A percentile compares a stretch with the other conserved stretches of the same genome.
Conservation (phyloP, 345 rosid species). For the Lumnitzera racemosa region DNA sequence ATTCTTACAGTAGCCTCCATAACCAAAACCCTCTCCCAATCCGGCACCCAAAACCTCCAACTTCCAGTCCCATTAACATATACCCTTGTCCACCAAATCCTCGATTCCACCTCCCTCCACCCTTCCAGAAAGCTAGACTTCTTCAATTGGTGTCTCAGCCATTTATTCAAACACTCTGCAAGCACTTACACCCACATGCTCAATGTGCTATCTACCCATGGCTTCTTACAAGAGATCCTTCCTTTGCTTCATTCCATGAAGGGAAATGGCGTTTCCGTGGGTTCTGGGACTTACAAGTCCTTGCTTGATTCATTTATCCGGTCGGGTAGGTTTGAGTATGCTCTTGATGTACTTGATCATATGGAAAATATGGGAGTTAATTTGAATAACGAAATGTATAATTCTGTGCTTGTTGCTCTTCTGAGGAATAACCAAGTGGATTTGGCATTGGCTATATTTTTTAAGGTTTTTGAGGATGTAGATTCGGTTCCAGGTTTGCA, state of each 20-base stretch:
- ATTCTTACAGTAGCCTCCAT: slow-evolving; percentile 56
- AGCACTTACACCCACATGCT: slow-evolving; percentile 62
- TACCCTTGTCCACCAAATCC: slow-evolving; percentile 56
- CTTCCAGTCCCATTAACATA: slow-evolving; percentile 54
- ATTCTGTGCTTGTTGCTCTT: slow-evolving; percentile 58
- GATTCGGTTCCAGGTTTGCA: slow-evolving; percentile 38
- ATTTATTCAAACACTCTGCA: slow-evolving; percentile 49
- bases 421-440: slow-evolving; percentile 48
- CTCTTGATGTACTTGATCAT: slow-evolving; percentile 60
- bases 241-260: slow-evolving; percentile 51
- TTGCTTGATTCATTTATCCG: slow-evolving; percentile 50
- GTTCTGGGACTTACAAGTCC: slow-evolving; percentile 46
- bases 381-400: slow-evolving; percentile 42
- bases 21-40: slow-evolving; percentile 48
- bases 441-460: slow-evolving; percentile 58
- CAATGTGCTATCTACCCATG: slow-evolving; percentile 46
- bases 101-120: slow-evolving; percentile 44
- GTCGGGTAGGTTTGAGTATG: slow-evolving; percentile 53
- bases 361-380: slow-evolving; percentile 58
- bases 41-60: slow-evolving; percentile 59
- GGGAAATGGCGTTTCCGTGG: slow-evolving; percentile 47
- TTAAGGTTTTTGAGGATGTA: slow-evolving; percentile 49
- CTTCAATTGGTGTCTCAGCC: slow-evolving; percentile 55
- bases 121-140: slow-evolving; percentile 54
- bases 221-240: slow-evolving; percentile 55